phyloP scores from a whole-genome alignment of 768 basidiomycete genomes.

The Russula virescens region DNA sequence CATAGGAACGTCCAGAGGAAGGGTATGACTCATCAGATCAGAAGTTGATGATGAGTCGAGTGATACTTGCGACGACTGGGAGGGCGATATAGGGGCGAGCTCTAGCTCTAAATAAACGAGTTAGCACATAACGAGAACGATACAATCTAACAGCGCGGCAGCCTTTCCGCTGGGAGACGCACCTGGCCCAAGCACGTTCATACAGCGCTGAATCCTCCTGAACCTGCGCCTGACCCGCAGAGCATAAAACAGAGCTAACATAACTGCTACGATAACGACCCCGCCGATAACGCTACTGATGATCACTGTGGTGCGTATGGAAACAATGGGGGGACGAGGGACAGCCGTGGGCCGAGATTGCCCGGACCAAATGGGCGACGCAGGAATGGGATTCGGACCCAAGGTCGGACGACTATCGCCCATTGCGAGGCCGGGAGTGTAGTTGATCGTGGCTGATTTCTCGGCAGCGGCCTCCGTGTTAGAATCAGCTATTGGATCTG shows the following conservation, averaged over 20 bases:
- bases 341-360: no score
- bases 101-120: background rate
- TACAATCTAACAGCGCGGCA: background rate
- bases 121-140: background rate
- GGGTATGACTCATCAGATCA: background rate
- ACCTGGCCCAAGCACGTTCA: constrained; percentile 10
- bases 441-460: no score
- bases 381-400: background rate
- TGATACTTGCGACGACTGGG: background rate
- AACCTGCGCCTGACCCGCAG: constrained; percentile 9
- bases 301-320: background rate
- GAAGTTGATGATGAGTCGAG: background rate
- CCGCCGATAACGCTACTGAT: background rate
- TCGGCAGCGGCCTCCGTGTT: no score
- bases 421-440: no score
- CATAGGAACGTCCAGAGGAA: background rate
- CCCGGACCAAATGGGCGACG: no score
- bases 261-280: background rate
- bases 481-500: no score
- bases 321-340: background rate
- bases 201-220: background rate
- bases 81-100: background rate
- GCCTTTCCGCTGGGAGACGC: background rate
- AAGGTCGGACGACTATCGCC: background rate
- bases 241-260: background rate